Evolutionary conservation across 2,329 filamentous ascomycete species (phyloP).

Genomic region (Colletotrichum musicola): DNA sequence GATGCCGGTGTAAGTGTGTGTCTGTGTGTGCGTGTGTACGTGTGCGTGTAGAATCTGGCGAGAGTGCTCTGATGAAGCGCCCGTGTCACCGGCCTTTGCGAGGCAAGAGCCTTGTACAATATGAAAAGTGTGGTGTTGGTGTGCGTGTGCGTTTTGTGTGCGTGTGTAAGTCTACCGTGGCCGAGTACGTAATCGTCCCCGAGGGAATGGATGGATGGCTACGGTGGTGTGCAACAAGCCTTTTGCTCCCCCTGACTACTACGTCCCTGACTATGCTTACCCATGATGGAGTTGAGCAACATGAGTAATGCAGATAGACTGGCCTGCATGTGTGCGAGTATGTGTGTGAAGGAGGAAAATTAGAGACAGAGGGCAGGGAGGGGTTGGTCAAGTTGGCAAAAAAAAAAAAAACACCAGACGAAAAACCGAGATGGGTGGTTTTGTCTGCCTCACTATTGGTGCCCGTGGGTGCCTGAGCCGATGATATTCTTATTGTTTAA

Average conservation of each 20-base stretch:
- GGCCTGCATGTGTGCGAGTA: neutral
- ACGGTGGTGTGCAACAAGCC: neutral
- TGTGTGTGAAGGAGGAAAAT: neutral
- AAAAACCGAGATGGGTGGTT: neutral
- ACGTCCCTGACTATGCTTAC: slow-evolving; percentile 16
- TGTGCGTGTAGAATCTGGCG: neutral
- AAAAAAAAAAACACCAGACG: neutral
- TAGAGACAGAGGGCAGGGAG: neutral
- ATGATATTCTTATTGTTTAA: neutral
- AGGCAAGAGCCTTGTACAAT: too few species aligned
- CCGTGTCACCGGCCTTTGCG: neutral
- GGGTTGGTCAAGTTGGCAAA: neutral
- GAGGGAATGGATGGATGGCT: neutral
- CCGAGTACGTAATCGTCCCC: neutral
- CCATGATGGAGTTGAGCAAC: neutral
- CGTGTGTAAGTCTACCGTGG: too few species aligned
- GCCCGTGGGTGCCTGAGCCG: slow-evolving; percentile 17
- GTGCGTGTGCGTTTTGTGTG: too few species aligned
- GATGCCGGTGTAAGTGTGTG: too few species aligned
- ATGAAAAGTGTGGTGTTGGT: too few species aligned
- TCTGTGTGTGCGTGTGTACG: neutral
- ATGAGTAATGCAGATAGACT: slow-evolving; percentile 15
- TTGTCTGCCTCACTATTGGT: neutral
- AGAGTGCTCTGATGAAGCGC: neutral
- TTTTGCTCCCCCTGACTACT: neutral